These are phyloP conservation scores for Tarenaya hassleriana DNA, from an alignment of 345 rosid genomes.

Conservation along the genomic window DNA sequence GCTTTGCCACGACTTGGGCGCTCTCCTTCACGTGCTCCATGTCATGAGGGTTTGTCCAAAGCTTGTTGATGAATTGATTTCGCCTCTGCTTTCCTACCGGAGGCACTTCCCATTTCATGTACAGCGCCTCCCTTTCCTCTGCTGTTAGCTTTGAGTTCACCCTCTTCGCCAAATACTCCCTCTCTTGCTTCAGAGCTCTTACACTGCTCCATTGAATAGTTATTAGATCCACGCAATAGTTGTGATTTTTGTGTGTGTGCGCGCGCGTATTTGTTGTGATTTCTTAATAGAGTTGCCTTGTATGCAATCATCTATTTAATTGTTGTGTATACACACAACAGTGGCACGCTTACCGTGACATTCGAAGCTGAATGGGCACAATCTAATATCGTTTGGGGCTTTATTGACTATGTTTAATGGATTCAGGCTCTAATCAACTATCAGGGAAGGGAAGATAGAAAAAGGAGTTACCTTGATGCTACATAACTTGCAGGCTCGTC, in stretches of 20 bases:
- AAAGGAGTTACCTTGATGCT: slow-evolving; percentile 55
- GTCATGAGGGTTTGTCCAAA: slow-evolving; percentile 82
- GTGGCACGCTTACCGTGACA: too few relatives aligned
- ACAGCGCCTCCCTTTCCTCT: slow-evolving; percentile 76
- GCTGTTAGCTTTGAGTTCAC: slow-evolving; percentile 63
- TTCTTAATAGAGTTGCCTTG: too few relatives aligned
- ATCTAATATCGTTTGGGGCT: too few relatives aligned
- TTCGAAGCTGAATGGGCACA: not conserved
- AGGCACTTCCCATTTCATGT: slow-evolving; percentile 77
- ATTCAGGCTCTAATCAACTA: too few relatives aligned
- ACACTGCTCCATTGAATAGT: slow-evolving; percentile 38
- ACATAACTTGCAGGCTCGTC: slow-evolving; percentile 90
- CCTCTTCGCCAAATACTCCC: slow-evolving; percentile 81
- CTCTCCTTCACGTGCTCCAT: slow-evolving; percentile 71
- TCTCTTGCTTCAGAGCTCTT: slow-evolving; percentile 76
- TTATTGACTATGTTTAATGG: too few relatives aligned
- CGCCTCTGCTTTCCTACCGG: slow-evolving; percentile 81
- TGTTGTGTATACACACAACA: too few relatives aligned
- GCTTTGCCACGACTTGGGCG: slow-evolving; percentile 72
- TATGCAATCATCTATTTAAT: too few relatives aligned
- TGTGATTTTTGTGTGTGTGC: too few relatives aligned
- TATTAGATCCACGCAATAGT: not conserved
- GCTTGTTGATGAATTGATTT: slow-evolving; percentile 68
- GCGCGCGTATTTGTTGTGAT: too few relatives aligned
- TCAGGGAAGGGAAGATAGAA: not conserved